Base-by-base conservation (phyloP, 2,329 filamentous ascomycete species). In the Parafenestella ontariensis region DNA sequence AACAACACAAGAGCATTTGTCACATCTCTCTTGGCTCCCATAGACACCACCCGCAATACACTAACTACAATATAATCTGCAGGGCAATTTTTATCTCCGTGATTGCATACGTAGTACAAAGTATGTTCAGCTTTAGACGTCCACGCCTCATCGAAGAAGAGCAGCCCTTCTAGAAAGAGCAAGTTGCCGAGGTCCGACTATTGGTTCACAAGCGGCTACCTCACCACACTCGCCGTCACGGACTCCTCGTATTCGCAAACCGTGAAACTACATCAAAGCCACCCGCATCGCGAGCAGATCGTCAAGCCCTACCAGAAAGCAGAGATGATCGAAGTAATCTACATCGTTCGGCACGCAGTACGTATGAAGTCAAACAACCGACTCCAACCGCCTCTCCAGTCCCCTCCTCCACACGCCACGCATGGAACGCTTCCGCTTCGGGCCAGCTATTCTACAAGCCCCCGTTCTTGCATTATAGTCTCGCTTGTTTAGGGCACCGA, bases 331-430 rank as follows among this genome's bases (percentile, higher is more conserved):
- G 79, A 83, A 65, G 73, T 73, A 11, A 79, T 83, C 53, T 82
- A 82, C 65, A 73, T 82, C 47, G 77, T 81, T 23, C 71, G 81
- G 45, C 81, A 83, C 65, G 81, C 79, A 26, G 80, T 82, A 78
- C 73, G 80, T 81, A 64, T 48, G n/a, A 46, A 59, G 54, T 51
- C 52, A 50, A 42, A 46, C 28, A 23, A 39, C 54, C 46, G 48
- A 56, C 43, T 43, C 44, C 29, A 20, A 46, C 46, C 20, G 17
- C 46, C 49, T 52, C 55, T 46, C n/a, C 46, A 47, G 29, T 48
- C 28, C 53, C 29, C 33, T 47, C 26, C 49, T 53, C 58, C 49
- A 56, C 52, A 50, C 46, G 46, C 23, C 17, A 54, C 36, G 36
- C 24, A 17, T 58, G 53, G 53, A 54, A 47, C 24, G 42, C 21